Conservation (phyloP, 345 rosid genomes). For the Mallotus nudiflorus region DNA sequence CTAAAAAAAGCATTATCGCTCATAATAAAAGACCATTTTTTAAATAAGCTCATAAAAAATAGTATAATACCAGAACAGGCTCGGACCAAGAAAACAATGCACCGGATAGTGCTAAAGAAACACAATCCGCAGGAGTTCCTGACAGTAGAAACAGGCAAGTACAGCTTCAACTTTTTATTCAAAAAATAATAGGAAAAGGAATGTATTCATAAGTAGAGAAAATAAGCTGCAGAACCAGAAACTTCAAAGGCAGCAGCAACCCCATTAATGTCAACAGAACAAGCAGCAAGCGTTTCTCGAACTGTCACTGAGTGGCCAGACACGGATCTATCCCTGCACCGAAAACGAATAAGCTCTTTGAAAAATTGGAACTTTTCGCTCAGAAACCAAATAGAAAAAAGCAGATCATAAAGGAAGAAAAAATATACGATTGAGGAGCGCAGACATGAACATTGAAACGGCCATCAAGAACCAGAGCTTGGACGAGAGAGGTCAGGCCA, state of each 20-base stretch:
- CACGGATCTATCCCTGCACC: slow-evolving; percentile 22
- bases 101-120: slow-evolving; percentile 28
- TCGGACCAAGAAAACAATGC: slow-evolving; percentile 25
- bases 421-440: slow-evolving; percentile 44
- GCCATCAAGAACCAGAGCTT: slow-evolving; percentile 27
- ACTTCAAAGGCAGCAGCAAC: slow-evolving; percentile 23
- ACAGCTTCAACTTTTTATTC: neutral
- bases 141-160: neutral
- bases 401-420: neutral
- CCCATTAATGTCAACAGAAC: slow-evolving; percentile 16
- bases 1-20: neutral
- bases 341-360: neutral
- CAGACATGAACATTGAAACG: slow-evolving; percentile 35
- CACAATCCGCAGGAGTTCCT: slow-evolving; percentile 31
- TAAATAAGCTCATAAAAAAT: neutral
- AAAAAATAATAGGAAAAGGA: no score
- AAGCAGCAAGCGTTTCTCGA: slow-evolving; percentile 15
- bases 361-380: neutral
- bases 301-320: slow-evolving; percentile 27
- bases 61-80: slow-evolving; percentile 17
- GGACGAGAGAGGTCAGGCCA: slow-evolving; percentile 36
- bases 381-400: neutral
- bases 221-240: slow-evolving; percentile 14
- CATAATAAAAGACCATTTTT: neutral
- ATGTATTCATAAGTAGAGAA: no score